Evolutionary conservation across 2,329 filamentous ascomycete species (phyloP), one percentile per base, ranked within the genome.

Genomic region (Fusarium irregulare): DNA sequence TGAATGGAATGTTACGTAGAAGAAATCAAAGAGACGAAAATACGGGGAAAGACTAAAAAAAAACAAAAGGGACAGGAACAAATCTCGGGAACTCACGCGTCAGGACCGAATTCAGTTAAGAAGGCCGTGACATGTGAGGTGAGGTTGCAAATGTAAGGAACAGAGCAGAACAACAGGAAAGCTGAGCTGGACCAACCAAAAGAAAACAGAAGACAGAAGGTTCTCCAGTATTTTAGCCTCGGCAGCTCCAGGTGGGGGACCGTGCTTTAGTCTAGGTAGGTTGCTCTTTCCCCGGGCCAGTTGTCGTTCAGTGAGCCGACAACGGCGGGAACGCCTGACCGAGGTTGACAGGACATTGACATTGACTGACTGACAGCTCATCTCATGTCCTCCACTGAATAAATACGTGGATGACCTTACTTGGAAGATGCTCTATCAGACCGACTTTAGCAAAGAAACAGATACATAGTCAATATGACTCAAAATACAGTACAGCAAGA

Each of bases 81-180:
- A 54, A 70, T 60, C 45, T 70, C 65, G 66, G 56, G 50, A 65
- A 65, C 66, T 71, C 73, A 72, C 72, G 73, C 73, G 72, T 75
- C 72, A 67, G 70, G 66, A 65, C 66, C 58, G 70, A 71, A 69
- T 62, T 75, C 60, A 66, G 63, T 64, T 47, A 68, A 66, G 50
- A 59, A 63, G 57, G 54, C 61, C 70, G 72, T 76, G 72, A 73
- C 73, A 75, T 75, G 73, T 75, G 49, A 53, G 49, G 49, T 53
- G 49, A 53, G 49, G 23, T 53, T 72, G 72, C 16, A 18, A 32
- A 47, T 67, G 55, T 50, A 68, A 30, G 56, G 55, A 56, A 51
- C 41, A 53, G 47, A 34, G 57, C 56, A 51, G 61, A 73, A 54
- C 60, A 65, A 61, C 42, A 41, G 18, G 60, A 44, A 61, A 63